These are phyloP conservation scores for Solanum etuberosum DNA, from an alignment of 257 asterid species.

Conservation along the genomic window DNA sequence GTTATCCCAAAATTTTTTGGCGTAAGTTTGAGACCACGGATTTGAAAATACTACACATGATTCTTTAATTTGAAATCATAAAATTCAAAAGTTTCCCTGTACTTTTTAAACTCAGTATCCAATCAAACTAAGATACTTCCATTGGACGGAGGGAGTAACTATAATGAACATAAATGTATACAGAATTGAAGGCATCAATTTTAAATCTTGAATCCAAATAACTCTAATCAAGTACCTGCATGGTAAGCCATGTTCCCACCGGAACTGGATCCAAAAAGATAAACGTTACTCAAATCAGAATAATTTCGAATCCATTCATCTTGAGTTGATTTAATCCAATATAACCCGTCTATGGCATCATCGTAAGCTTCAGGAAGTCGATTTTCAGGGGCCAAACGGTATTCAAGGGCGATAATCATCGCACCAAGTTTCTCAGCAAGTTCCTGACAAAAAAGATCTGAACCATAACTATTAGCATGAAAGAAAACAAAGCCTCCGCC, in stretches of 20 bases:
- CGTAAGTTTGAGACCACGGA: too few species aligned
- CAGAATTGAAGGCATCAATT: background rate
- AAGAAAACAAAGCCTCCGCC: slow-evolving; percentile 41
- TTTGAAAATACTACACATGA: background rate
- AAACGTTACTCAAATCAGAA: slow-evolving; percentile 20
- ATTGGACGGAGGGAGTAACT: background rate
- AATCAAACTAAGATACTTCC: background rate
- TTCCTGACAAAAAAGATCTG: slow-evolving; percentile 20
- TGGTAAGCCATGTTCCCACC: slow-evolving; percentile 33
- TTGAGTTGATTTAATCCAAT: slow-evolving; percentile 12
- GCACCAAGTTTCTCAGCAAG: slow-evolving; percentile 18
- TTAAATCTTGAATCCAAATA: background rate
- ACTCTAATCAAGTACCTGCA: slow-evolving; percentile 1
- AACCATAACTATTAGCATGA: slow-evolving; percentile 15
- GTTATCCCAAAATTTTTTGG: too few species aligned
- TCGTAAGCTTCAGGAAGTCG: slow-evolving; percentile 36
- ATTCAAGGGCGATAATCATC: slow-evolving; percentile 33
- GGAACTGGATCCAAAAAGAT: slow-evolving; percentile 21
- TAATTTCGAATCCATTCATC: slow-evolving; percentile 22
- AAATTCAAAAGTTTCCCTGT: too few species aligned
- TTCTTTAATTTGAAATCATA: too few species aligned
- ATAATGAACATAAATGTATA: background rate
- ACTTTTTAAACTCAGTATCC: too few species aligned
- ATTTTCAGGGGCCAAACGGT: slow-evolving; percentile 38
- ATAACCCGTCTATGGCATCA: slow-evolving; percentile 28